A percentile compares a stretch with the other conserved stretches of the same genome.
These are phyloP conservation scores for Cyberlindnera nakhonratchasimensis DNA, from an alignment of 805 yeast genomes.

Conservation along the genomic window DNA sequence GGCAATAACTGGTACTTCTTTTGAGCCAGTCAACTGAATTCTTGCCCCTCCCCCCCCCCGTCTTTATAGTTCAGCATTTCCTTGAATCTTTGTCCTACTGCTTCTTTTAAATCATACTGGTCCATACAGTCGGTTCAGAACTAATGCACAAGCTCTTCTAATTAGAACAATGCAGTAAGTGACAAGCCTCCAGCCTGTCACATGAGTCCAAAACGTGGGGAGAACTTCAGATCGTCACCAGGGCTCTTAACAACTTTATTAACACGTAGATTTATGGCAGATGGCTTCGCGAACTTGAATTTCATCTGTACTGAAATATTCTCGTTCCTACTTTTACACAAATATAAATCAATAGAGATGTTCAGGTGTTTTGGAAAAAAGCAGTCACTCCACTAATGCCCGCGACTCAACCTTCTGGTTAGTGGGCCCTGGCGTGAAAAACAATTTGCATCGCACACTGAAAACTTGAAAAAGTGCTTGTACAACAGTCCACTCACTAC, in stretches of 20 bases:
- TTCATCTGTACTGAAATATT: not conserved
- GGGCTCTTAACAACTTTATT: not conserved
- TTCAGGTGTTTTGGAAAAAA: constrained; percentile 19
- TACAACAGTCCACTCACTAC: constrained; percentile 11
- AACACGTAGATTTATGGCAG: constrained; percentile 2
- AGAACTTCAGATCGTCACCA: no score
- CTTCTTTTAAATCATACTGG: not conserved
- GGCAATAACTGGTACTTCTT: constrained; percentile 7
- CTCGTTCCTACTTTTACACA: constrained; percentile 6
- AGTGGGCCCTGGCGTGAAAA: constrained; percentile 18
- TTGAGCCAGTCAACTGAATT: constrained; percentile 6
- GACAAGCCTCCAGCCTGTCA: no score
- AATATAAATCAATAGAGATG: constrained; percentile 15
- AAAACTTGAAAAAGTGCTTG: constrained; percentile 25
- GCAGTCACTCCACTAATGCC: constrained; percentile 19
- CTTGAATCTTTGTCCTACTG: not conserved
- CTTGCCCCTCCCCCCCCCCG: no score
- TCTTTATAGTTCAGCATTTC: not conserved
- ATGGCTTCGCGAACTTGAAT: not conserved
- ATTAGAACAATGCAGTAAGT: not conserved
- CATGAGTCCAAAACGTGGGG: no score
- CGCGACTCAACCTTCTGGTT: constrained; percentile 13
- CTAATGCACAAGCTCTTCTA: no score
- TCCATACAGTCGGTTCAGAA: no score
- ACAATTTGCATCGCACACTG: constrained; percentile 19